Percentiles rank a stretch among this genome's conserved stretches.
Evolutionary conservation across 129 eudicot genomes (phyloP).

Genomic region (Logfia minima): DNA sequence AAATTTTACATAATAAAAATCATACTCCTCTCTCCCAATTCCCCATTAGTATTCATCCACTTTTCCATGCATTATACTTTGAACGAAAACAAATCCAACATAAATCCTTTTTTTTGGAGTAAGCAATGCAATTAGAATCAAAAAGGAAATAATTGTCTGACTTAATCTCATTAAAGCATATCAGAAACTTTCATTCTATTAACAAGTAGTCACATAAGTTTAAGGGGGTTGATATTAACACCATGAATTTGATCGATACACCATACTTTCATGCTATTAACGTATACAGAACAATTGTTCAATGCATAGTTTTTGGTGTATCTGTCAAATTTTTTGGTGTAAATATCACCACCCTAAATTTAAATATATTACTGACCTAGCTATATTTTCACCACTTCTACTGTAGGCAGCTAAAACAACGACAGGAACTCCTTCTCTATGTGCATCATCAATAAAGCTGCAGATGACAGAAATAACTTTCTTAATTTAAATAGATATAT

Average conservation of each 20-base stretch:
- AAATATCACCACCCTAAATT: background rate
- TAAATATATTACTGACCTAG: conserved; percentile 49
- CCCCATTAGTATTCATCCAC: background rate
- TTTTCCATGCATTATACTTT: background rate
- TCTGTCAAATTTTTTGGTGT: no score
- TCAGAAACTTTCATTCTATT: background rate
- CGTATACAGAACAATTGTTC: no score
- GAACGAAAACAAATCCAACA: background rate
- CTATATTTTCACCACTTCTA: conserved; percentile 63
- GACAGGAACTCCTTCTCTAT: conserved; percentile 63
- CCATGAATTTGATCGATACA: no score
- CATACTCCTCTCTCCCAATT: background rate
- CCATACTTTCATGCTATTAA: no score
- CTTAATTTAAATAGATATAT: background rate
- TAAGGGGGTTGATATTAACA: background rate
- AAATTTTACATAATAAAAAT: background rate
- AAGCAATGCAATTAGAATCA: no score
- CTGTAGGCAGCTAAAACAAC: conserved; percentile 68
- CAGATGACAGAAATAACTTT: conserved; percentile 14
- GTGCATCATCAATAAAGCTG: conserved; percentile 86
- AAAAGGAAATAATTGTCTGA: background rate
- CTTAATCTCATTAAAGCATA: background rate
- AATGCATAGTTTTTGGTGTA: no score
- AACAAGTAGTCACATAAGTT: conserved; percentile 8
- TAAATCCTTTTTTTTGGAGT: background rate